These are phyloP conservation scores for Hapsidospora chrysogenum DNA, from an alignment of 495 filamentous ascomycete species.

Conservation along the genomic window DNA sequence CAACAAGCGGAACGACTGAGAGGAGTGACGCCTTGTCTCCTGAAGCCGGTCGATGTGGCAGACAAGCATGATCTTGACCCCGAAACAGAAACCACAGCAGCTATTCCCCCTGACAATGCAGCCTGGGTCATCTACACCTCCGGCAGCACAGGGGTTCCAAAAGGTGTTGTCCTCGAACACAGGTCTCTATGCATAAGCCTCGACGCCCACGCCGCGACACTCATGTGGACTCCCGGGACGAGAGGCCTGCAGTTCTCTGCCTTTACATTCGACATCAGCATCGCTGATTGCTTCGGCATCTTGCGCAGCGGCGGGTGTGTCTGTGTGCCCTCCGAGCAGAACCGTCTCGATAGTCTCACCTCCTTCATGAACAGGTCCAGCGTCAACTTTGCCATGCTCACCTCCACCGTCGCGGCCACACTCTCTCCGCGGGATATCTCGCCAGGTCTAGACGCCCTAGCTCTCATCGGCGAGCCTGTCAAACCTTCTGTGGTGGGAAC, in stretches of 20 bases:
- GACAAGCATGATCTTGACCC: too few relatives aligned
- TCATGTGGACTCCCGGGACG: constrained; percentile 21
- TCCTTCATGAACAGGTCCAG: constrained; percentile 22
- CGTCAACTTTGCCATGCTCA: constrained; percentile 33
- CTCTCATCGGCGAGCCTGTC: constrained; percentile 9
- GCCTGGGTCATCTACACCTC: constrained; percentile 42
- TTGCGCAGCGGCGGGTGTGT: constrained; percentile 32
- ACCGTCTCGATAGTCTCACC: constrained; percentile 12
- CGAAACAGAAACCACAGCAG: too few relatives aligned
- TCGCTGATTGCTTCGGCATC: constrained; percentile 38
- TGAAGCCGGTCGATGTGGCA: too few relatives aligned
- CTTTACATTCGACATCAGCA: constrained; percentile 42
- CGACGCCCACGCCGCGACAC: constrained; percentile 18
- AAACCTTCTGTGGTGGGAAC: neutral
- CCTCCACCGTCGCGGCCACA: constrained; percentile 25
- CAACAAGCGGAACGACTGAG: too few relatives aligned
- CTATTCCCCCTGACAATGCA: neutral
- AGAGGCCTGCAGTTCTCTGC: constrained; percentile 43
- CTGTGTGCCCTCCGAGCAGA: constrained; percentile 20
- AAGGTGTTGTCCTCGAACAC: constrained; percentile 29
- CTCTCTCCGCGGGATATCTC: constrained; percentile 18
- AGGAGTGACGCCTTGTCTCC: too few relatives aligned
- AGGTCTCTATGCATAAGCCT: constrained; percentile 17
- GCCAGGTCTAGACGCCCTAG: constrained; percentile 24
- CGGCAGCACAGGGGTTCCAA: constrained; percentile 25